Conservation (phyloP, 2,329 filamentous ascomycete species). For the Chaetomium sp. region DNA sequence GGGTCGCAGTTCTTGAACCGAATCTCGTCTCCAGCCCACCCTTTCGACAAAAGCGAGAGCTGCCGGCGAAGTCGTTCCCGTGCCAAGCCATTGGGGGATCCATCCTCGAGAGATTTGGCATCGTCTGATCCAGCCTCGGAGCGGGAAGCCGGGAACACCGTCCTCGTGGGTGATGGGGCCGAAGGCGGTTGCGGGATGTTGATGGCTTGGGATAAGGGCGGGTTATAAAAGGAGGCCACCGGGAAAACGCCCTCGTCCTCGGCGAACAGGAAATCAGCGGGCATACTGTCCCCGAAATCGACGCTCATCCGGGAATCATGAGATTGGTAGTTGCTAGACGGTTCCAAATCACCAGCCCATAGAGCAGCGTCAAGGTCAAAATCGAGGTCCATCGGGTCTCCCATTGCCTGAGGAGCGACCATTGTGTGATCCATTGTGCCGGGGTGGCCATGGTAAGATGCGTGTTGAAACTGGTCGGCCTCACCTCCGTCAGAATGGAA, state of each 20-base stretch:
- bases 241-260: slow-evolving; percentile 21
- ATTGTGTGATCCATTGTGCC: background rate
- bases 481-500: background rate
- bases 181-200: background rate
- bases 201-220: background rate
- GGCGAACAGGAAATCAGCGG: slow-evolving; percentile 19
- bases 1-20: slow-evolving; percentile 25
- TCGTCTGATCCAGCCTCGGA: slow-evolving; percentile 1
- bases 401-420: background rate
- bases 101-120: background rate
- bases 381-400: slow-evolving; percentile 27
- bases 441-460: background rate
- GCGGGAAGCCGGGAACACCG: background rate
- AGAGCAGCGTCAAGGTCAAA: slow-evolving; percentile 23
- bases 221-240: background rate
- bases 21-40: slow-evolving; percentile 21
- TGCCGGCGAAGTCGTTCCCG: slow-evolving; percentile 23
- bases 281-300: slow-evolving; percentile 5
- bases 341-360: slow-evolving; percentile 22
- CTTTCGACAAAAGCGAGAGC: slow-evolving; percentile 24
- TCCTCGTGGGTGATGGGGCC: background rate
- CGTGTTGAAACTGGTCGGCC: background rate
- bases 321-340: slow-evolving; percentile 1
- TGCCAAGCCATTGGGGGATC: slow-evolving; percentile 11
- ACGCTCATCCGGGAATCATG: slow-evolving; percentile 6